Evolutionary conservation across 1,139 yeast genomes (phyloP).

Genomic region (Yamadazyma diospyri): DNA sequence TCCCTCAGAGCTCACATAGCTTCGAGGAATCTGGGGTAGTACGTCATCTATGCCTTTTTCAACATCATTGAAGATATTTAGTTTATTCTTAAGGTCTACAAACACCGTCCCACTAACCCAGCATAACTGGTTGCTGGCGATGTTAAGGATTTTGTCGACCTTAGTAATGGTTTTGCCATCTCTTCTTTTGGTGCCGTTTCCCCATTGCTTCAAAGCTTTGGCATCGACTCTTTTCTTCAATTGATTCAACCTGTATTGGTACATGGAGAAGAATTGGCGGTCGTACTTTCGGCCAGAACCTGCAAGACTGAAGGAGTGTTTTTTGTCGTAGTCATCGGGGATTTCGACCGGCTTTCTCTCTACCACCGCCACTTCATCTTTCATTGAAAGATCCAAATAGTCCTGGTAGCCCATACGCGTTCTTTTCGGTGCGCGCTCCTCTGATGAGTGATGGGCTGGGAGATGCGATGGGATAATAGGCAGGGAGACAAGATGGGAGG

Average conservation of each 20-base stretch:
- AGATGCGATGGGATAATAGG: too few species aligned
- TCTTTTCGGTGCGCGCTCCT: too few species aligned
- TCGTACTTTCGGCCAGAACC: conserved; percentile 48
- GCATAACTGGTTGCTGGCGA: conserved; percentile 62
- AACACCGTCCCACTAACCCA: conserved; percentile 93
- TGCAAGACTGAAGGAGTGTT: conserved; percentile 17
- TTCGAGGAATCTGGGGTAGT: conserved; percentile 33
- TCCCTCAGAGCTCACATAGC: conserved; percentile 22
- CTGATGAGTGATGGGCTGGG: neutral
- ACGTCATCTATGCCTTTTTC: conserved; percentile 55
- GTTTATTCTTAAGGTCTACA: conserved; percentile 79
- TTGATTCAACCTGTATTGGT: conserved; percentile 56
- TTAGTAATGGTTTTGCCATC: conserved; percentile 32
- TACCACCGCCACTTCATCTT: neutral
- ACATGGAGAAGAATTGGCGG: conserved; percentile 72
- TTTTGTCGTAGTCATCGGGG: conserved; percentile 14
- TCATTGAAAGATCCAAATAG: conserved; percentile 9
- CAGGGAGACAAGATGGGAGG: too few species aligned
- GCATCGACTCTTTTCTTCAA: conserved; percentile 54
- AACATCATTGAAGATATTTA: conserved; percentile 81
- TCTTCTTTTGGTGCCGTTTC: conserved; percentile 37
- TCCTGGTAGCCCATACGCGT: conserved; percentile 7
- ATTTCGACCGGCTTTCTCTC: conserved; percentile 1
- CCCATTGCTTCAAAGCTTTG: conserved; percentile 43
- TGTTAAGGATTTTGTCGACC: conserved; percentile 72